Evolutionary conservation across 495 filamentous ascomycete species (phyloP), one percentile per base, ranked within the genome.

Genomic region (Penicillium cosmopolitanum): DNA sequence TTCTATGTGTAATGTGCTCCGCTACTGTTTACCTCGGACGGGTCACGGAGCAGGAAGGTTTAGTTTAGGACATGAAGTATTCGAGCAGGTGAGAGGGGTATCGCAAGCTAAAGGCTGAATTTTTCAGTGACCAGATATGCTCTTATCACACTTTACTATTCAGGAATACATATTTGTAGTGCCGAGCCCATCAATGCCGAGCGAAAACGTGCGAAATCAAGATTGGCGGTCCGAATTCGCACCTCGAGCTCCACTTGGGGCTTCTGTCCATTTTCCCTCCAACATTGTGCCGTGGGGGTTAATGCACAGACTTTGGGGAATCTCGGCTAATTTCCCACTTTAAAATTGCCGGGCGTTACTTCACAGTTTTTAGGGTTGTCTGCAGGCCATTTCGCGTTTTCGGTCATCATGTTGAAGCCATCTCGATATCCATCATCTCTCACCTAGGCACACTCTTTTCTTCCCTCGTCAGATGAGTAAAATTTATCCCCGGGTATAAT

Each of bases 281-380:
- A 12, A 28, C 10, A 13, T 48, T 48, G 46, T 48, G 21, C 46
- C 46, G 21, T 48, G 46, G 46, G 46, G 46, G 21, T 23, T 38
- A 1, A 28, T 10, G 46, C 11, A 48, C 11, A 28, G 21, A n/a
- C 9, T 25, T 48, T 8, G 28, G 46, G 46, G 46, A 23, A 10
- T 48, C 7, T 48, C 46, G 46, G 46, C 23, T 48, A 48, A 13
- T 48, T 48, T 25, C 11, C 2, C 16, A 19, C 43, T 18, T n/a
- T 6, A 5, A 5, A 10, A 46, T 46, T 7, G 43, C 43, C 43
- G 43, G 9, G 0, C 1, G 15, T 40, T n/a, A 2, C 36, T 9
- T 31, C 8, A 31, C 8, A 9, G 28, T 8, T 1, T 40, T 9
- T 13, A 5, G 36, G 11, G 11, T n/a, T 13, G 16, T 16, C 13